Evolutionary conservation across 169 alveolate genomes (phyloP).

Genomic region (Eimeria sp.): DNA sequence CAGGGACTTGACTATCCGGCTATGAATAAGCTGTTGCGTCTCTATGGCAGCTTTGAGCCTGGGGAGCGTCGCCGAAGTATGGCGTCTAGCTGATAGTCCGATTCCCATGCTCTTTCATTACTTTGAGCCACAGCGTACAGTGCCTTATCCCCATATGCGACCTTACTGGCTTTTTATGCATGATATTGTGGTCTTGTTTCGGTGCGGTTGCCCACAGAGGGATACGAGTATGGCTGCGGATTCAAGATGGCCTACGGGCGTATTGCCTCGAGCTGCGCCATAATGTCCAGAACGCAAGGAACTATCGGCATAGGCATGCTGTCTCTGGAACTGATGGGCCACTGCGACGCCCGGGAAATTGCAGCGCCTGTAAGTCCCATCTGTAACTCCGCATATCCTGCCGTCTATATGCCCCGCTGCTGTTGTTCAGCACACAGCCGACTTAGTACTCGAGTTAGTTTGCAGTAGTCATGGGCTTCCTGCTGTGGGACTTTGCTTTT

Average conservation of each 20-base stretch:
- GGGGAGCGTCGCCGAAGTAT: slow-evolving; percentile 80
- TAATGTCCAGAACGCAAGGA: slow-evolving; percentile 92
- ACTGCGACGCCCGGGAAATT: slow-evolving; percentile 82
- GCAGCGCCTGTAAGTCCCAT: slow-evolving; percentile 77
- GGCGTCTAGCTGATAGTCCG: not conserved
- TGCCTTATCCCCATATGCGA: not conserved
- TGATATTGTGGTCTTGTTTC: not conserved
- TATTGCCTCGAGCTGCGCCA: slow-evolving; percentile 91
- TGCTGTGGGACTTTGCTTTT: slow-evolving; percentile 5
- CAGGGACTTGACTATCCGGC: slow-evolving; percentile 83
- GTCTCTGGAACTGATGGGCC: slow-evolving; percentile 89
- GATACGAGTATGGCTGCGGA: slow-evolving; percentile 92
- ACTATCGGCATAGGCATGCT: slow-evolving; percentile 94
- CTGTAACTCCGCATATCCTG: not conserved
- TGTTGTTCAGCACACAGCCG: not conserved
- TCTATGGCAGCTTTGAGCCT: slow-evolving; percentile 81
- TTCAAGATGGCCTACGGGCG: slow-evolving; percentile 94
- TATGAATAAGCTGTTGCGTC: slow-evolving; percentile 79
- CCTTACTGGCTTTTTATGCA: not conserved
- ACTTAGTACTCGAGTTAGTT: not conserved
- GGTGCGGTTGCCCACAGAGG: slow-evolving; percentile 34
- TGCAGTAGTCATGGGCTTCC: not conserved
- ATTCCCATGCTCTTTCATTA: not conserved
- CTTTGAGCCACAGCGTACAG: not conserved
- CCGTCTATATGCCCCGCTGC: not conserved